Base-by-base conservation (phyloP, 2,329 filamentous ascomycete genomes). In the Metarhizium brunneum region DNA sequence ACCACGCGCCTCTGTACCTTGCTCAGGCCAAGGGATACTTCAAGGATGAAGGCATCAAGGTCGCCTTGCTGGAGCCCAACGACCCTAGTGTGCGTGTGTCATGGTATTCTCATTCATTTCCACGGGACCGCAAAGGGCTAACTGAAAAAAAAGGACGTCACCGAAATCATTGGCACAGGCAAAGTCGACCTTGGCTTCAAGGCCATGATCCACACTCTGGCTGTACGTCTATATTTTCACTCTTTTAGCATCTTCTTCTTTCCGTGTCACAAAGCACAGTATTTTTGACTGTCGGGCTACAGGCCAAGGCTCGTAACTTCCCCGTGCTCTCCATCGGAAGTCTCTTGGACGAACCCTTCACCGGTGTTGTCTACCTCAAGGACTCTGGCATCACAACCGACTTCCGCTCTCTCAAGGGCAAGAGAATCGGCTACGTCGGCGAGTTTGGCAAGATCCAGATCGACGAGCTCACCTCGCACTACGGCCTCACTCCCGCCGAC, bases 361-460 rank as follows among this genome's bases (percentile, higher is more conserved):
- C 87, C 0, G 87, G 87, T 16, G 84, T 90, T 53, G 83, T 90
- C 51, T 90, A 90, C 69, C 80, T 90, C 66, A 89, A 88, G 68
- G 77, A 79, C 50, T 86, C 83, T 50, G 87, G 87, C 56, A 90
- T 90, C 71, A 90, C 85, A 35, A 72, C 82, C 50, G 86, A 90
- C 74, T 90, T 91, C 73, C 80, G 77, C 66, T 85, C 85, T 45
- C 80, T 91, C 62, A 86, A 85, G 71, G 87, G 86, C 62, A 90
- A 89, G 74, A 82, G 80, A 29, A 90, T 90, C 67, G 87, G 87
- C 67, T 90, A 90, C 62, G 87, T 90, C 56, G 87, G 87, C 63
- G 87, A 90, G 68, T 90, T 90, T 60, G 87, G 87, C 71, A 91
- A 86, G 80, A 90, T 90, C 68, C 87, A 90, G 73, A 90, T 91